A percentile compares a stretch with the other conserved stretches of the same genome.
Conservation (phyloP, 2,329 filamentous ascomycete species). For the Colletotrichum somersetense region DNA sequence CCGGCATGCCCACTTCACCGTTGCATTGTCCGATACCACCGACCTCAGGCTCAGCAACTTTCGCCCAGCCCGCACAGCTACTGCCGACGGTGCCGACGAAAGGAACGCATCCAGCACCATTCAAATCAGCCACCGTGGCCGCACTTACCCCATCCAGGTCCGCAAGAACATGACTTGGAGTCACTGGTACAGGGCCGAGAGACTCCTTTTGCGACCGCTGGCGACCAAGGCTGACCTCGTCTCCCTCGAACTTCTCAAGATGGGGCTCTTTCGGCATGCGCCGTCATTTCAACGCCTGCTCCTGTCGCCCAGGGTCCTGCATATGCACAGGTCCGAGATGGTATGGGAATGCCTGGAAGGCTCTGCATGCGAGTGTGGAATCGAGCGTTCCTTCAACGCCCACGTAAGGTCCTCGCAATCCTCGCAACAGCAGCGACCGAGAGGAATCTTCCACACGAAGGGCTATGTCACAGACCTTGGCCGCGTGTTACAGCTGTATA, state of each 20-base stretch:
- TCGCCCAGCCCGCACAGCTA: neutral
- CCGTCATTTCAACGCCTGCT: slow-evolving; percentile 18
- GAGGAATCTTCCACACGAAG: neutral
- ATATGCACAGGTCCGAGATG: slow-evolving; percentile 19
- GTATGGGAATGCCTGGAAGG: slow-evolving; percentile 14
- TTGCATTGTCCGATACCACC: slow-evolving; percentile 7
- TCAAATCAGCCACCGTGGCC: slow-evolving; percentile 1
- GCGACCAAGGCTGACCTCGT: neutral
- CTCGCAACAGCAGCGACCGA: neutral
- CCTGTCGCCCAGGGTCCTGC: slow-evolving; percentile 16
- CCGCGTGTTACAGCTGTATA: neutral
- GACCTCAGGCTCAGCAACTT: slow-evolving; percentile 21
- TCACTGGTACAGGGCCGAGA: neutral
- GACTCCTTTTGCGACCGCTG: neutral
- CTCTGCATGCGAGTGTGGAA: slow-evolving; percentile 21
- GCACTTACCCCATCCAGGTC: neutral
- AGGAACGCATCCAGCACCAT: neutral
- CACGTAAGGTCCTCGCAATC: neutral
- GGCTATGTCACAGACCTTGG: no score
- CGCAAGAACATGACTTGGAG: slow-evolving; percentile 6
- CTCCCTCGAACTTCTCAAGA: neutral
- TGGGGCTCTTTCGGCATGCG: neutral
- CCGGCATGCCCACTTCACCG: slow-evolving; percentile 12
- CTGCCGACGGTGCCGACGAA: neutral
- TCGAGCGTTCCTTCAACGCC: neutral